phyloP scores from a whole-genome alignment of 495 filamentous ascomycete species.

The Neurospora intermedia region DNA sequence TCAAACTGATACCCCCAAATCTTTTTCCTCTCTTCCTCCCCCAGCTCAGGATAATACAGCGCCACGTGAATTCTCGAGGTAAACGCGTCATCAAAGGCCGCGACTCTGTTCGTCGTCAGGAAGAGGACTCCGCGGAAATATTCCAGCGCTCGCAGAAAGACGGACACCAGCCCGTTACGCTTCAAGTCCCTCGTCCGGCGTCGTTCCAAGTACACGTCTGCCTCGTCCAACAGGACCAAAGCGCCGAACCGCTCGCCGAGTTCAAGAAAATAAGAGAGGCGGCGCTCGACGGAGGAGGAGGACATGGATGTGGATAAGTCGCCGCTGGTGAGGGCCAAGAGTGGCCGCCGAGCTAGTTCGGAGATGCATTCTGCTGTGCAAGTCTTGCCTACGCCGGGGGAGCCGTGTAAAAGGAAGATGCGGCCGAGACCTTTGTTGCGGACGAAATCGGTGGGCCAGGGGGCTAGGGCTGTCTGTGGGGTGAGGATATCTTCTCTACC shows the following conservation, averaged over 20 bases:
- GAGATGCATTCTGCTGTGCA: conserved; percentile 36
- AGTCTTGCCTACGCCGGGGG: conserved; percentile 42
- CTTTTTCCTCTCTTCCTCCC: conserved; percentile 22
- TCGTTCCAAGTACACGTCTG: conserved; percentile 47
- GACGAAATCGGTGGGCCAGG: conserved; percentile 32
- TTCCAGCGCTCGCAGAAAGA: conserved; percentile 37
- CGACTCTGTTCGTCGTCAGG: conserved; percentile 35
- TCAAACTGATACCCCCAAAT: conserved; percentile 34
- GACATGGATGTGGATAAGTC: conserved; percentile 22
- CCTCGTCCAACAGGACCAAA: conserved; percentile 34
- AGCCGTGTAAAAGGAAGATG: conserved; percentile 43
- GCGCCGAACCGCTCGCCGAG: conserved; percentile 34
- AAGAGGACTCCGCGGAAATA: conserved; percentile 33
- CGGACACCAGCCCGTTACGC: conserved; percentile 67
- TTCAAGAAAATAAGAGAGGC: conserved; percentile 28
- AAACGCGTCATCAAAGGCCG: conserved; percentile 32
- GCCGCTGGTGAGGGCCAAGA: conserved; percentile 28
- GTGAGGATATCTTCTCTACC: not conserved
- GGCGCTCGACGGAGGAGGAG: conserved; percentile 22
- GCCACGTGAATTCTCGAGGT: conserved; percentile 34
- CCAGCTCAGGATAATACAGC: conserved; percentile 28
- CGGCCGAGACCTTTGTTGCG: conserved; percentile 38
- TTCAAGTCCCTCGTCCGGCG: conserved; percentile 60
- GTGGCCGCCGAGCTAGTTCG: conserved; percentile 27
- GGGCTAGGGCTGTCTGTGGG: conserved; percentile 8